These are phyloP conservation scores for Corymbia maculata DNA, from an alignment of 345 rosid genomes.

Conservation along the genomic window DNA sequence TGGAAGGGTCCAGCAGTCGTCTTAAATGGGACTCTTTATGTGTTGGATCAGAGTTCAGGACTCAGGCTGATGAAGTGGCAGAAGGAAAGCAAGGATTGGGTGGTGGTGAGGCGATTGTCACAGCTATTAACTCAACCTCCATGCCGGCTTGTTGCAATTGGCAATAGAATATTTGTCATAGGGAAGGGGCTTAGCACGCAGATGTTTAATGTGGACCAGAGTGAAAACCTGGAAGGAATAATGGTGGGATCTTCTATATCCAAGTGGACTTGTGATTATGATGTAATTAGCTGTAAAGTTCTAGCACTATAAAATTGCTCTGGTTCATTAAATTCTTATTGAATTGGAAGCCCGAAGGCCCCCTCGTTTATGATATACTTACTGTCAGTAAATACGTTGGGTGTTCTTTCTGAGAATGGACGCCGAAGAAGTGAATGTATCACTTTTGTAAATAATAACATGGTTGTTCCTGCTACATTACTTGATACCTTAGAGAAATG, in stretches of 20 bases:
- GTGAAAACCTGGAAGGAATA: slow-evolving; percentile 38
- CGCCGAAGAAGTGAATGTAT: not conserved
- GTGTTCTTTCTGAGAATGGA: not conserved
- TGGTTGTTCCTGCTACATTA: not conserved
- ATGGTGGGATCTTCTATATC: slow-evolving; percentile 66
- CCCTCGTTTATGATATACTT: not conserved
- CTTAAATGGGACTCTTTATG: slow-evolving; percentile 51
- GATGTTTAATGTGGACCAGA: slow-evolving; percentile 43
- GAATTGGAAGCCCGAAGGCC: not conserved
- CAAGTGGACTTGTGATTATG: slow-evolving; percentile 26
- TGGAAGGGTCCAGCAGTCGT: slow-evolving; percentile 81
- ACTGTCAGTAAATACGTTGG: not conserved
- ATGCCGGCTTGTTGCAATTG: slow-evolving; percentile 57
- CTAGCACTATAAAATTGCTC: slow-evolving; percentile 30
- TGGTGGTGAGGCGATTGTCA: slow-evolving; percentile 57
- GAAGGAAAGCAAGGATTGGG: slow-evolving; percentile 51
- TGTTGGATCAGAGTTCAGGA: slow-evolving; percentile 71
- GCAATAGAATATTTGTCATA: slow-evolving; percentile 47
- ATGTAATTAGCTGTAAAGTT: slow-evolving; percentile 45
- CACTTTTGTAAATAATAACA: not conserved
- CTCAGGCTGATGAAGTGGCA: slow-evolving; percentile 62
- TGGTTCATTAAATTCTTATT: not conserved
- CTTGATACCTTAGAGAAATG: not conserved
- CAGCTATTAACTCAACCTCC: slow-evolving; percentile 52
- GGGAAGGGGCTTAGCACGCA: slow-evolving; percentile 67